Evolutionary conservation across 371 early-diverging fungal genomes (phyloP), one percentile per base, ranked within the genome.

Genomic region (Circinella umbellata): DNA sequence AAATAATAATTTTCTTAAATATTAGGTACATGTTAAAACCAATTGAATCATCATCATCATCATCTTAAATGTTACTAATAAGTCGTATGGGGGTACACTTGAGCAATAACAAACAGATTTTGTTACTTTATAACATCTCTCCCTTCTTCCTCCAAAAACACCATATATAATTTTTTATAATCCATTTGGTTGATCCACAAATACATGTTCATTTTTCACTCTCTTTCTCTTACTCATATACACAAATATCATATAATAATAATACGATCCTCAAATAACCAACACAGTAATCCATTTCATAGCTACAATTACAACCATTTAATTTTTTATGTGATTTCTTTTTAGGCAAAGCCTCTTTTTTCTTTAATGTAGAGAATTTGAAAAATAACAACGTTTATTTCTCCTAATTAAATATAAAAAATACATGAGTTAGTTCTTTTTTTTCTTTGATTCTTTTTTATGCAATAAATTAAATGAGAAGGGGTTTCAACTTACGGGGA

Each of bases 401-500:
- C 63, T 69, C 69, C 69, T 69, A 63, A n/a, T n/a, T 15, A 62
- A 0, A 68, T 42, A 0, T 14, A 63, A 11, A 48, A n/a, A n/a
- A n/a, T n/a, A n/a, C n/a, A n/a, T n/a, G n/a, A 27, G 27, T 27
- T 27, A 27, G 27, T 27, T 27, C n/a, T n/a, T n/a, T n/a, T n/a
- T n/a, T n/a, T n/a, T n/a, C n/a, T n/a, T 27, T 0, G 27, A 2
- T 27, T 27, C 27, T 27, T 27, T 27, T 27, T 27, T 27, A 27
- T 27, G 27, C 27, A 27, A 27, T 27, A 27, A 27, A 27, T 27
- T 27, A 2, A 27, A 27, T 27, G 27, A 27, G 2, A 27, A 2
- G 27, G 27, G 2, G 2, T 36, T 39, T 27, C 34, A 47, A 69
- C 69, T 85, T 88, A 89, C 93, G 67, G 96, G 94, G 73, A 96